Base-by-base conservation (phyloP, 2,329 filamentous ascomycete genomes). In the Thelonectria rubi region DNA sequence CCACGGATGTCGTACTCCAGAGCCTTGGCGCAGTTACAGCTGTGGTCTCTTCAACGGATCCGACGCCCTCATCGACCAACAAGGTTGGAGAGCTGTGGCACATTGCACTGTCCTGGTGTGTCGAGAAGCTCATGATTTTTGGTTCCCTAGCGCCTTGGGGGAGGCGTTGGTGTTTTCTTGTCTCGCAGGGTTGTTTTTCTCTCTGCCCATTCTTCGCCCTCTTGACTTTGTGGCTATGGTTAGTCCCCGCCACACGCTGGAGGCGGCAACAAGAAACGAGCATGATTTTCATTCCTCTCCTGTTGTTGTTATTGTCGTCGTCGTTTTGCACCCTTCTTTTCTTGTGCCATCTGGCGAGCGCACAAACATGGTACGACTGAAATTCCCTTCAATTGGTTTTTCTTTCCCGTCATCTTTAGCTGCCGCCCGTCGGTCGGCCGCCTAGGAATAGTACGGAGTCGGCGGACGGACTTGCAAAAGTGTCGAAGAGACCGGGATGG, bases 351-450 rank as follows among this genome's bases (percentile, higher is more conserved):
- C 32, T 11, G 11, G 32, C 32, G 32, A 34, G 14, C 32, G 32
- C 32, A 34, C 32, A 34, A 34, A 34, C 9, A 6, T 12, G 20
- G 8, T 20, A 4, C 5, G 10, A 7, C 26, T 5, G n/a, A 48
- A 48, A 17, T 21, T 46, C 17, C 39, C n/a, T 42, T 45, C 20
- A 45, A 18, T 45, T 45, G 7, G 3, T 34, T 14, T 34, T 34
- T 11, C 32, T 12, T 11, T 42, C 24, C 24, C 24, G 24, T 24
- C 24, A 24, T 42, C 10, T n/a, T 55, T 60, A 56, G 58, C 46
- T 60, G 46, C 32, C 32, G 32, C 9, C 59, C 59, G 55, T 54
- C 49, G 49, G 59, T 62, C 59, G 55, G 37, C 45, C 42, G 59
- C 51, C 55, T 39, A 48, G 24, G 30, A 20, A 51, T 51, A 40